Percentiles rank a stretch among this genome's conserved stretches.
These are phyloP conservation scores for Nyssa sinensis DNA, from an alignment of 148 eudicot species.

Conservation along the genomic window DNA sequence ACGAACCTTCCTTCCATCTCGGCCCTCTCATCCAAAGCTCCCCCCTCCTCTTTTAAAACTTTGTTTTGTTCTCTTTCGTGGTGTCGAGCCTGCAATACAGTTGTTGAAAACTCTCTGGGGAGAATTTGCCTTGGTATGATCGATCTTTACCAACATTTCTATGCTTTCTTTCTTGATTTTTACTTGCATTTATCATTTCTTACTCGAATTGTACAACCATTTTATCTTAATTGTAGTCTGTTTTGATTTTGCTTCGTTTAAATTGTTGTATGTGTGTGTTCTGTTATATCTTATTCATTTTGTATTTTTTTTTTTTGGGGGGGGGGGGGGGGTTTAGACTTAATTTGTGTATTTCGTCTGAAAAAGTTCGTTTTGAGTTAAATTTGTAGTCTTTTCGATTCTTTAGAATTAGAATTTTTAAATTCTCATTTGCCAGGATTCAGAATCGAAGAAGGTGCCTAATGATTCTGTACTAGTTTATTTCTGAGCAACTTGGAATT, in stretches of 20 bases:
- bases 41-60: not conserved
- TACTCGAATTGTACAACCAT: not conserved
- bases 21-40: no score
- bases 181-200: not conserved
- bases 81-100: not conserved
- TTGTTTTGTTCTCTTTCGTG: not conserved
- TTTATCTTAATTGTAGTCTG: not conserved
- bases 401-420: not conserved
- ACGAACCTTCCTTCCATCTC: constrained; percentile 8
- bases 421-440: no score
- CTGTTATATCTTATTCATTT: not conserved
- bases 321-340: no score
- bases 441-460: not conserved
- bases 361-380: no score
- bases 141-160: not conserved
- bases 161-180: not conserved
- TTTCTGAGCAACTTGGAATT: not conserved
- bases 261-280: not conserved
- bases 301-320: no score
- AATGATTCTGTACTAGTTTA: not conserved
- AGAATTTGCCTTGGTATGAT: not conserved
- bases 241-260: not conserved
- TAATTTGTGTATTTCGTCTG: not conserved
- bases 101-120: not conserved
- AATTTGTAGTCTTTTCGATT: not conserved